Evolutionary conservation across 2,329 filamentous ascomycete genomes (phyloP).

Genomic region (Pseudogymnoascus sp.): DNA sequence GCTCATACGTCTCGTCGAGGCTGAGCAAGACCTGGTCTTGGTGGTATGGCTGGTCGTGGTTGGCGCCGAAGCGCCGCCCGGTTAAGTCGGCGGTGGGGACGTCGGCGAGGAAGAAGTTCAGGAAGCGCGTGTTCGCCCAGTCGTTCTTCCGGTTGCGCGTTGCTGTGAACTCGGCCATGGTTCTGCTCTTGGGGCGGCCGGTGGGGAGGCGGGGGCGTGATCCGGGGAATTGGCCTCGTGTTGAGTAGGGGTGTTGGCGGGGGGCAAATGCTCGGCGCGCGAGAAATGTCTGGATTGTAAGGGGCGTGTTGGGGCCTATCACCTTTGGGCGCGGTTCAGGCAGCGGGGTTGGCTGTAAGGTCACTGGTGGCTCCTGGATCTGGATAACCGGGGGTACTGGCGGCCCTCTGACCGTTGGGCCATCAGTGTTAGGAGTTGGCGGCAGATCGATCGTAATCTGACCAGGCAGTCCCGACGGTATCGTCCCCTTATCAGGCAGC

Average conservation of each 20-base stretch:
- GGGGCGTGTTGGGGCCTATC: not conserved
- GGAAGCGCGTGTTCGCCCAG: not conserved
- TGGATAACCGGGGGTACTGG: not conserved
- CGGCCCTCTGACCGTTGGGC: not conserved
- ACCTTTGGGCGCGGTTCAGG: not conserved
- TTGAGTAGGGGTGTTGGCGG: not conserved
- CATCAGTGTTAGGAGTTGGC: not conserved
- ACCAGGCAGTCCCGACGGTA: not conserved
- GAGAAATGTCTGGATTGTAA: not conserved
- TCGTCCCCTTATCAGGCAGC: not conserved
- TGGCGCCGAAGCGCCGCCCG: not conserved
- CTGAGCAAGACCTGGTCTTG: not conserved
- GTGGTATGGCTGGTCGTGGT: not conserved
- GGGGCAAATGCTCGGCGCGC: not conserved
- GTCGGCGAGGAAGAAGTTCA: conserved; percentile 1
- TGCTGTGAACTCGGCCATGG: not conserved
- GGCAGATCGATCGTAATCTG: not conserved
- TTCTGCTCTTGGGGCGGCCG: not conserved
- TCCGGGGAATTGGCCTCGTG: not conserved
- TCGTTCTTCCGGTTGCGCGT: not conserved
- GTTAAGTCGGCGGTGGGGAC: not conserved
- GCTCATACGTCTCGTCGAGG: not conserved
- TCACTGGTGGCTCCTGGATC: not conserved
- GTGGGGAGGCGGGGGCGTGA: not conserved
- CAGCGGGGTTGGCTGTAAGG: not conserved